A percentile compares a stretch with the other conserved stretches of the same genome.
phyloP scores from a whole-genome alignment of 2,329 filamentous ascomycete genomes.

The Emericellopsis atlantica region DNA sequence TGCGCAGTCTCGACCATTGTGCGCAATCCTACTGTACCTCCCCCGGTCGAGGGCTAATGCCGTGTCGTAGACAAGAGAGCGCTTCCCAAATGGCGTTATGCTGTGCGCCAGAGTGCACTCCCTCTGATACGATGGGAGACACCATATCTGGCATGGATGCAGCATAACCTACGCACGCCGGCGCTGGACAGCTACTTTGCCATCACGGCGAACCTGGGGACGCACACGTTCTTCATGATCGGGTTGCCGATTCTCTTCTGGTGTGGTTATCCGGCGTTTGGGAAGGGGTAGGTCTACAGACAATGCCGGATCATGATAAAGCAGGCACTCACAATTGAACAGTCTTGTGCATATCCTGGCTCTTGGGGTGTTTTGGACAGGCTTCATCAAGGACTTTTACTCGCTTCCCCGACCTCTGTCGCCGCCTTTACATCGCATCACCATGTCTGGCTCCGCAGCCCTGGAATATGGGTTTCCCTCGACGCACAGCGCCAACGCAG shows the following conservation, averaged over 20 bases:
- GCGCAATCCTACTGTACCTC: slow-evolving; percentile 13
- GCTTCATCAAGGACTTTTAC: slow-evolving; percentile 87
- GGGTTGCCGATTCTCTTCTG: slow-evolving; percentile 91
- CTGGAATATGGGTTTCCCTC: slow-evolving; percentile 96
- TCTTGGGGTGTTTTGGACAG: slow-evolving; percentile 72
- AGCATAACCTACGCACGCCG: slow-evolving; percentile 67
- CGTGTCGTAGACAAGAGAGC: slow-evolving; percentile 58
- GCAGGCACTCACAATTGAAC: slow-evolving; percentile 8
- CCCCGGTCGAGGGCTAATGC: neutral
- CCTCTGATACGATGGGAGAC: slow-evolving; percentile 91
- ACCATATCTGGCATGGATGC: slow-evolving; percentile 79
- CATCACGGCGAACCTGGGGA: slow-evolving; percentile 89
- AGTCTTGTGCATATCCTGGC: slow-evolving; percentile 66
- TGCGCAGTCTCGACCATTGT: slow-evolving; percentile 73
- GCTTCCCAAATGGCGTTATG: slow-evolving; percentile 82
- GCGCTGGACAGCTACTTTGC: slow-evolving; percentile 93
- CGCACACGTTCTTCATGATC: slow-evolving; percentile 98
- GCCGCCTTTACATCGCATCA: slow-evolving; percentile 84
- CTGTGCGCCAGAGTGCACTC: slow-evolving; percentile 66
- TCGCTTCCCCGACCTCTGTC: slow-evolving; percentile 87
- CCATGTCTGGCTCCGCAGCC: slow-evolving; percentile 90
- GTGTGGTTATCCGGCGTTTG: slow-evolving; percentile 78
- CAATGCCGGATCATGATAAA: neutral
- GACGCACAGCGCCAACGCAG: slow-evolving; percentile 92
- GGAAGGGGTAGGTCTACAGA: slow-evolving; percentile 58